phyloP scores from a whole-genome alignment of 352 stramenopile species.

The Globisporangium nunn region DNA sequence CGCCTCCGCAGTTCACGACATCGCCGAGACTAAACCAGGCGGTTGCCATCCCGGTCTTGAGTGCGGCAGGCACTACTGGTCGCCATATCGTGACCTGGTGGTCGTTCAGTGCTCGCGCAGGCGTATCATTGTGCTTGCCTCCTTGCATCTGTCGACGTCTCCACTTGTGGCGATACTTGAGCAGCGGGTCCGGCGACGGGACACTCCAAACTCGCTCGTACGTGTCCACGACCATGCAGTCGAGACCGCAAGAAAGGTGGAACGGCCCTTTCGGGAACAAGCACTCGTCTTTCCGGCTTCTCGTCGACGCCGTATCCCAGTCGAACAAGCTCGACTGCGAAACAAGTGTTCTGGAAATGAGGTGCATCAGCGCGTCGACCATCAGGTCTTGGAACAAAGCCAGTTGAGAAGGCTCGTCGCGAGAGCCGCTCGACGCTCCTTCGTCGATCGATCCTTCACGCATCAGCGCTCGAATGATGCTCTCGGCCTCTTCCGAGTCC shows the following conservation, averaged over 20 bases:
- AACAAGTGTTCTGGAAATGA: constrained; percentile 58
- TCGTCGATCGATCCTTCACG: neutral
- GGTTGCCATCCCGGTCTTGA: constrained; percentile 24
- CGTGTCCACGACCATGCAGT: constrained; percentile 63
- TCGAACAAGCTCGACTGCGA: constrained; percentile 20
- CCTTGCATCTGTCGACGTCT: constrained; percentile 30
- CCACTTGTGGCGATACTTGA: constrained; percentile 82
- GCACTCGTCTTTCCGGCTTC: constrained; percentile 29
- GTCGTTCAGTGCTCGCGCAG: constrained; percentile 42
- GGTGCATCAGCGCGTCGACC: constrained; percentile 74
- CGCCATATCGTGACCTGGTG: constrained; percentile 70
- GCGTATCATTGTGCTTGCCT: constrained; percentile 9
- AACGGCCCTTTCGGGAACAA: constrained; percentile 71
- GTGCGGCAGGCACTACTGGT: constrained; percentile 30
- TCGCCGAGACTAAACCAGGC: constrained; percentile 74
- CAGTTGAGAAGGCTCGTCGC: constrained; percentile 6
- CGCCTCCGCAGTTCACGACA: constrained; percentile 53
- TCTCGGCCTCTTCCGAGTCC: constrained; percentile 4
- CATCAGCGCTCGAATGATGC: constrained; percentile 26
- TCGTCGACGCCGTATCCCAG: constrained; percentile 43
- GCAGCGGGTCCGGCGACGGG: constrained; percentile 62
- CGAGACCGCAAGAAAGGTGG: constrained; percentile 53
- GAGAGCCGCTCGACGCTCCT: neutral
- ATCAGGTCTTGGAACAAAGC: constrained; percentile 56
- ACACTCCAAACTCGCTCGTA: constrained; percentile 83